phyloP scores from a whole-genome alignment of 2,329 filamentous ascomycete genomes.

The Hymenoscyphus salicellus region DNA sequence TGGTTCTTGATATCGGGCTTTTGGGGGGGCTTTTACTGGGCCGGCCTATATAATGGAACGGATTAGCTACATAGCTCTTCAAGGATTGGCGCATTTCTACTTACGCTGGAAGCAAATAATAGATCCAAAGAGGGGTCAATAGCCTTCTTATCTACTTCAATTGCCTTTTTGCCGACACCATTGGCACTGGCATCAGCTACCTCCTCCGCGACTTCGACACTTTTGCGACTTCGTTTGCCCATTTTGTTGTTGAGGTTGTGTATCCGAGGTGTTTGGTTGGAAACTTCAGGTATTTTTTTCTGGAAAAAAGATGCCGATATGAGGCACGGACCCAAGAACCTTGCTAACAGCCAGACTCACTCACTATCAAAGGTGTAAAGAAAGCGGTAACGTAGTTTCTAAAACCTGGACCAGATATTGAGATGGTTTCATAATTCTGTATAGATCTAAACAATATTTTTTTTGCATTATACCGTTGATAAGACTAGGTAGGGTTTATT shows the following conservation, averaged over 20 bases:
- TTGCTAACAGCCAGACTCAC: no score
- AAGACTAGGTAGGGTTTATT: no score
- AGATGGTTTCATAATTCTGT: no score
- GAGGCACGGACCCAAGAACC: background rate
- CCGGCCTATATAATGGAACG: constrained; percentile 32
- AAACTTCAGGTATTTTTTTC: constrained; percentile 7
- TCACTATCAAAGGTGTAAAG: no score
- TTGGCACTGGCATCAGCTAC: constrained; percentile 21
- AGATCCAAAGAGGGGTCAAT: constrained; percentile 68
- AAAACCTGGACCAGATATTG: no score
- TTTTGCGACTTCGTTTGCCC: constrained; percentile 34
- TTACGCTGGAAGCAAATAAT: constrained; percentile 70
- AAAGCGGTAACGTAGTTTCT: no score
- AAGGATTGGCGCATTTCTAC: constrained; percentile 36
- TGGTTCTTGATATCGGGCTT: constrained; percentile 34
- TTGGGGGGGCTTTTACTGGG: constrained; percentile 37
- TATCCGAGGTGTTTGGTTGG: background rate
- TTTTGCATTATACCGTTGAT: no score
- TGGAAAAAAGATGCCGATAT: background rate
- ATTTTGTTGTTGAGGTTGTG: constrained; percentile 22
- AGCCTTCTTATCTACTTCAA: constrained; percentile 43
- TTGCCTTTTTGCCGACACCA: constrained; percentile 31
- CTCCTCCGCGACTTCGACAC: constrained; percentile 23
- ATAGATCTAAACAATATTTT: no score
- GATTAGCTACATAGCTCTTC: background rate